Base-by-base conservation (phyloP, 2,329 filamentous ascomycete species). In the Colletotrichum godetiae region DNA sequence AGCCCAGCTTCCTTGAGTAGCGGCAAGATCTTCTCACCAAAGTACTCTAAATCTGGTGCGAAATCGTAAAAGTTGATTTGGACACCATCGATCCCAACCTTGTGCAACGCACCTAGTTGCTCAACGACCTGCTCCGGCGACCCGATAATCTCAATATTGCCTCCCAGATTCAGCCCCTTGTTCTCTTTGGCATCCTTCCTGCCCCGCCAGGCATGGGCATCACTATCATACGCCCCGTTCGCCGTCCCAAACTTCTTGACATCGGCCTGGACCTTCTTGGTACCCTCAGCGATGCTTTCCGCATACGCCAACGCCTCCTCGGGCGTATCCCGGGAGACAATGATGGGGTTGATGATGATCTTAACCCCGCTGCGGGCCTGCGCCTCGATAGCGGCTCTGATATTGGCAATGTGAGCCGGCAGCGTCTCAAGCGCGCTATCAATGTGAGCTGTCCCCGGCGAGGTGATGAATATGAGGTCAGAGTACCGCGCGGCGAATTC, bases 51-150 rank as follows among this genome's bases (percentile, higher is more conserved):
- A n/a, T 70, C 67, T 11, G 62, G 68, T 1, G 56, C 68, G 24
- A 71, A 71, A 3, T 67, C 63, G 56, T 67, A 67, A 15, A 71
- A 71, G 27, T 67, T 71, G 22, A 63, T 42, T 3, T 56, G 56
- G 15, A 61, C 56, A 7, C 62, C 56, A 2, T 71, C 63, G 5
- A 61, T 57, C 4, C 56, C 56, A 5, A 71, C 22, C 12, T 57
- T 61, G 15, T 67, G 62, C 12, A 71, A 13, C 0, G 56, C 63
- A 5, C 49, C 56, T 0, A 71, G 22, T 46, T 61, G 56, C 0
- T 67, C n/a, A 1, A 56, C 33, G 1, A 67, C 62, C 33, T 67
- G 61, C 37, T 65, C 53, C 5, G 61, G 62, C 8, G 62, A 65
- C 5, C 56, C 62, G 4, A 67, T 62, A 19, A 61, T 57, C 15